phyloP scores from a whole-genome alignment of 1,139 yeast genomes.

The Yamadazyma dushanensis region DNA sequence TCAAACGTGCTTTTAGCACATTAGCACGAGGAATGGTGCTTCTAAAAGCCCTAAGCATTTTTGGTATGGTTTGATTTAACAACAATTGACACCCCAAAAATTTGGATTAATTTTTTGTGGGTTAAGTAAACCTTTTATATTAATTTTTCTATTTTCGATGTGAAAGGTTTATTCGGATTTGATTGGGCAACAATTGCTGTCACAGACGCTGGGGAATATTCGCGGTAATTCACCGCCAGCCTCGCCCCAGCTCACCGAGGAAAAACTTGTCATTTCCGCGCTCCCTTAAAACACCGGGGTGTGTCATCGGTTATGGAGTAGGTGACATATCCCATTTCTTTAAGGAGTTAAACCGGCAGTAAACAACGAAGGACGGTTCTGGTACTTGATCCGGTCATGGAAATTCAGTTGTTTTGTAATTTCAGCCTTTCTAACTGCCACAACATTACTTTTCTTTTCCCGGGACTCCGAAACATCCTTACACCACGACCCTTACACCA shows the following conservation, averaged over 20 bases:
- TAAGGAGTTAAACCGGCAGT: too few relatives aligned
- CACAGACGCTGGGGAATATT: not conserved
- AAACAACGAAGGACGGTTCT: too few relatives aligned
- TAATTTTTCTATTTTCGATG: constrained; percentile 4
- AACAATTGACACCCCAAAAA: too few relatives aligned
- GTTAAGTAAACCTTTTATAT: constrained; percentile 5
- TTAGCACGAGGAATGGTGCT: constrained; percentile 39
- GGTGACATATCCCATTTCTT: too few relatives aligned
- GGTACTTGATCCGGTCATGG: too few relatives aligned
- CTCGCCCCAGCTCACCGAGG: not conserved
- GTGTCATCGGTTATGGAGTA: too few relatives aligned
- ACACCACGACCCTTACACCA: too few relatives aligned
- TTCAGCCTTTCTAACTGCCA: too few relatives aligned
- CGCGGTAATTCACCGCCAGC: not conserved
- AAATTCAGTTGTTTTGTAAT: too few relatives aligned
- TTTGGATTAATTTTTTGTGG: constrained; percentile 1
- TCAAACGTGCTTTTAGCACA: constrained; percentile 20
- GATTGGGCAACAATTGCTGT: constrained; percentile 10
- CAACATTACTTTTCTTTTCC: too few relatives aligned
- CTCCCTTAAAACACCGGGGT: constrained; percentile 9
- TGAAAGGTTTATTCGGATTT: constrained; percentile 9
- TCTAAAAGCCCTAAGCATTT: constrained; percentile 48
- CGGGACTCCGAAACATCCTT: too few relatives aligned
- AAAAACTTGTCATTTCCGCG: not conserved
- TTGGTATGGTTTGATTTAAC: not conserved